Base-by-base conservation (phyloP, 2,329 filamentous ascomycete species). In the Pseudocercospora ulei region DNA sequence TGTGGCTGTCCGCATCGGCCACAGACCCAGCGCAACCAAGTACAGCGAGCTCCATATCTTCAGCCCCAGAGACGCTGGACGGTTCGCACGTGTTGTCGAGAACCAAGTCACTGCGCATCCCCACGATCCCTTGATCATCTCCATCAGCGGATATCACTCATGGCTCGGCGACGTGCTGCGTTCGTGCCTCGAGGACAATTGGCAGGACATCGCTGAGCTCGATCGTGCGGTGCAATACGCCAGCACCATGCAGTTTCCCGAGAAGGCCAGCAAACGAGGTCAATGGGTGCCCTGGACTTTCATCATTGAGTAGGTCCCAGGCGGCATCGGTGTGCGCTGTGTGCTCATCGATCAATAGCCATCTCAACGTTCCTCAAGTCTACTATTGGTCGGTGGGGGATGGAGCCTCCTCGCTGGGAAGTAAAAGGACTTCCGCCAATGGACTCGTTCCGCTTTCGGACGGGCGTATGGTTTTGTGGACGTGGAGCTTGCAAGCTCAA, bases 321-420 rank as follows among this genome's bases (percentile, higher is more conserved):
- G 5, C 17, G 6, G 14, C 5, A 16, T 25, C 11, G 12, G 8
- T 13, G 25, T 22, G n/a, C n/a, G 6, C 6, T 17, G 18, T 13
- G n/a, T 26, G n/a, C 37, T 35, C 18, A 39, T 25, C n/a, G 8
- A 7, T 5, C 24, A 9, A 6, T 12, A 47, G 45, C 31, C 55
- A 62, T 14, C 56, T 62, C 54, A 62, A 62, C 13, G 52, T 62
- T 1, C 58, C 59, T 3, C 55, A 61, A 24, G 59, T 61, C n/a
- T 62, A 57, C 43, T 59, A 55, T 39, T 61, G 59, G 59, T 57
- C 55, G 4, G 57, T 60, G n/a, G 7, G 54, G 46, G n/a, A 47
- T 56, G 41, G 42, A 55, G 3, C 56, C 56, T 23, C 56, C 56
- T 3, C 13, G 34, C 2, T 46, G 39, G 39, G 48, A 55, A 22